Evolutionary conservation across 2,329 filamentous ascomycete species (phyloP).

Genomic region (Cladosporium sp.): DNA sequence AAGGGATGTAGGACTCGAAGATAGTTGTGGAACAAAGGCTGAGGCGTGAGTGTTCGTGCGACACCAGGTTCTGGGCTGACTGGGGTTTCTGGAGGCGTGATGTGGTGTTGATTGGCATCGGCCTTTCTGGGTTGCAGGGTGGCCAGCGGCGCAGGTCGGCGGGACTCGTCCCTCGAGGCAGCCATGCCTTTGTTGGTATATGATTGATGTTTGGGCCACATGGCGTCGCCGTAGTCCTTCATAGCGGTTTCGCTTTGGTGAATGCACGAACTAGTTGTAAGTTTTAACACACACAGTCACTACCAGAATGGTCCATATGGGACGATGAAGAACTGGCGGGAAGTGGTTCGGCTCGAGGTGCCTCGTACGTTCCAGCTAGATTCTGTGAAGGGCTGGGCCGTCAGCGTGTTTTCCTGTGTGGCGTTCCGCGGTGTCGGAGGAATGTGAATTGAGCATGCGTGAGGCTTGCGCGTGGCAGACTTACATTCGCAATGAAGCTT

Average conservation of each 20-base stretch:
- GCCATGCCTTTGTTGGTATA: constrained; percentile 12
- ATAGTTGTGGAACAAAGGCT: constrained; percentile 86
- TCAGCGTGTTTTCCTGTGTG: constrained; percentile 15
- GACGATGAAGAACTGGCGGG: background rate
- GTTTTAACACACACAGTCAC: constrained; percentile 2
- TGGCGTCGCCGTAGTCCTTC: constrained; percentile 4
- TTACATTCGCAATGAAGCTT: background rate
- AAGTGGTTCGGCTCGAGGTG: constrained; percentile 9
- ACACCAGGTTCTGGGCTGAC: constrained; percentile 21
- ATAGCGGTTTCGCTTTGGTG: background rate
- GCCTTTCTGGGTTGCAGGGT: constrained; percentile 5
- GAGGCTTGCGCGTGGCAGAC: background rate
- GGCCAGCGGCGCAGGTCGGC: constrained; percentile 13
- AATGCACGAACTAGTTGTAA: background rate
- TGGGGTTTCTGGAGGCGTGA: constrained; percentile 26
- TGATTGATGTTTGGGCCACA: constrained; percentile 10
- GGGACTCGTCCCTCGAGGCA: constrained; percentile 9
- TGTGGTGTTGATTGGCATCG: constrained; percentile 11
- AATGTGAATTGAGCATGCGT: constrained; percentile 2
- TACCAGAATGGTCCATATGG: constrained; percentile 17
- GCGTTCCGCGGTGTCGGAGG: constrained; percentile 12
- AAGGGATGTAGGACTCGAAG: constrained; percentile 93
- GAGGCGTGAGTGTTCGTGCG: constrained; percentile 17
- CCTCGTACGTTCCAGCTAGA: constrained; percentile 7
- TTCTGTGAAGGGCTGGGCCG: constrained; percentile 15